Conservation (phyloP, 1,284 basidiomycete species). For the Malassezia brasiliensis region DNA sequence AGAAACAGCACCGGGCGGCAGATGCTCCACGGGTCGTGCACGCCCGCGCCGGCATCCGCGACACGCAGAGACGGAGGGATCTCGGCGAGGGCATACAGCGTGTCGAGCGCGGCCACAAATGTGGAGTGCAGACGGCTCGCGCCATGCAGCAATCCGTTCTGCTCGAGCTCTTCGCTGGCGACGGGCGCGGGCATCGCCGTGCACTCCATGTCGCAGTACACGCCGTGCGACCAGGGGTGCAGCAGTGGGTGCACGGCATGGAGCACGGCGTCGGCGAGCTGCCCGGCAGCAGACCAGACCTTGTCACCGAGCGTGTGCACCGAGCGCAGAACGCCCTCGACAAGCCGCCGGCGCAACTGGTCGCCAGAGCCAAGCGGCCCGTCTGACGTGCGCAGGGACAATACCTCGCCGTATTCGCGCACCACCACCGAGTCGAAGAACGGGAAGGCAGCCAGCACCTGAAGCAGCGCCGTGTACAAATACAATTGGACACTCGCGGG, state of each 20-base stretch:
- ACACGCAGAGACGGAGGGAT: slow-evolving; percentile 6
- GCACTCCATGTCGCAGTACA: not conserved
- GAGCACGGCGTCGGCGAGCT: slow-evolving; percentile 10
- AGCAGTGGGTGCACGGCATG: slow-evolving; percentile 5
- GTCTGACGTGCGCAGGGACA: slow-evolving; percentile 1
- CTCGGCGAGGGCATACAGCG: slow-evolving; percentile 5
- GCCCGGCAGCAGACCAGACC: slow-evolving; percentile 21
- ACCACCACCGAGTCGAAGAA: slow-evolving; percentile 23
- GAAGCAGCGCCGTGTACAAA: slow-evolving; percentile 25
- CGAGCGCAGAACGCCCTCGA: slow-evolving; percentile 23
- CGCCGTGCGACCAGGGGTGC: slow-evolving; percentile 6
- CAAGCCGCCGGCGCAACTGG: slow-evolving; percentile 22
- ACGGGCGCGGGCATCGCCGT: slow-evolving; percentile 13
- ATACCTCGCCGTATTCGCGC: not conserved
- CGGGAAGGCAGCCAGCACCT: slow-evolving; percentile 30
- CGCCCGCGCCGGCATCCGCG: not conserved
- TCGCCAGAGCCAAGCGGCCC: slow-evolving; percentile 21
- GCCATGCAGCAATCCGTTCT: slow-evolving; percentile 21
- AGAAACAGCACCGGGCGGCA: slow-evolving; percentile 13
- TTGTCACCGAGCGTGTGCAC: slow-evolving; percentile 19
- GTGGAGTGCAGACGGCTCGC: slow-evolving; percentile 12
- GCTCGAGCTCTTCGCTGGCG: slow-evolving; percentile 20
- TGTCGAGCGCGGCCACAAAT: slow-evolving; percentile 1
- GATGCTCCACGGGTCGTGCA: slow-evolving; percentile 9
- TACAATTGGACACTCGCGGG: slow-evolving; percentile 28